These are phyloP conservation scores for Nicotiana benthamiana DNA, from an alignment of 257 asterid genomes.

Conservation along the genomic window DNA sequence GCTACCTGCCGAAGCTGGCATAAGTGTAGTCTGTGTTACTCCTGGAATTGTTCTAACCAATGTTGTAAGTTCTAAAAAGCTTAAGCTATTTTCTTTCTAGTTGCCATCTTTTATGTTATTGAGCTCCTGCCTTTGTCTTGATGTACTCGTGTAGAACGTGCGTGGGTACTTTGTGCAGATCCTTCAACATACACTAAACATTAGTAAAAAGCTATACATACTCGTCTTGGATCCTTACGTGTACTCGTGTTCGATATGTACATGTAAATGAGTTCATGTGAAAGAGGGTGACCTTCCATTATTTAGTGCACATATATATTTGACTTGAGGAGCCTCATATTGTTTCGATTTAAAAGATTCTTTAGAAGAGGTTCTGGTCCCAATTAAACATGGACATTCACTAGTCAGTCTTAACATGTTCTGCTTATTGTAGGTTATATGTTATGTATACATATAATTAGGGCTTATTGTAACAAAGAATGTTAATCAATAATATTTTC, in stretches of 20 bases:
- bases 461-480: too few species aligned
- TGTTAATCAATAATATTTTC: too few species aligned
- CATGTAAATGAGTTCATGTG: background rate
- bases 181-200: background rate
- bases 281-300: background rate
- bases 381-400: background rate
- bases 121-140: background rate
- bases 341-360: background rate
- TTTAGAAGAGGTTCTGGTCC: background rate
- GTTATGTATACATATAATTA: too few species aligned
- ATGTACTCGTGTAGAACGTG: background rate
- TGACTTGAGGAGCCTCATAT: background rate
- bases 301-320: background rate
- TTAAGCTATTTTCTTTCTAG: background rate
- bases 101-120: background rate
- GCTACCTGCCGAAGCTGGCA: slow-evolving; percentile 86
- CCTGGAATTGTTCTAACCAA: slow-evolving; percentile 97
- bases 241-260: background rate
- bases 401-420: background rate
- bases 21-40: slow-evolving; percentile 69
- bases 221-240: background rate
- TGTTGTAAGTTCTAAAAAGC: slow-evolving; percentile 56
- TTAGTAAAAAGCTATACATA: background rate
- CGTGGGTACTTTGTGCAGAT: background rate
- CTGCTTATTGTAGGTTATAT: background rate